These are phyloP conservation scores for Penicillium macrosclerotiorum DNA, from an alignment of 495 filamentous ascomycete species.

Conservation along the genomic window DNA sequence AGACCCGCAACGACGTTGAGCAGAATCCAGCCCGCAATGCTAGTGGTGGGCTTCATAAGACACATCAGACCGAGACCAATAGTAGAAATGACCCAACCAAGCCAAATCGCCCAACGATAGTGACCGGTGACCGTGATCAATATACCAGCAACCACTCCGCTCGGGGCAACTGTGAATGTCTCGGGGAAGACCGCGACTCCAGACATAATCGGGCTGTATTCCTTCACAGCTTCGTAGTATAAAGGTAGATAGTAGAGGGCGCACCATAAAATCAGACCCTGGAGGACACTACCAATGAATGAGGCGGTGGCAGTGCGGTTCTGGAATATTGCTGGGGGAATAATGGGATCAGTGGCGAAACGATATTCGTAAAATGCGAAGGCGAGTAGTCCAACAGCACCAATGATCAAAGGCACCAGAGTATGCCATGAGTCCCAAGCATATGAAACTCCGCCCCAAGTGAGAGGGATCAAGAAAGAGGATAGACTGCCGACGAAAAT, in stretches of 20 bases:
- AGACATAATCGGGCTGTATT: slow-evolving; percentile 43
- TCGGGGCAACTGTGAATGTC: slow-evolving; percentile 51
- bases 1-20: slow-evolving; percentile 47
- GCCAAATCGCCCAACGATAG: slow-evolving; percentile 52
- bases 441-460: slow-evolving; percentile 52
- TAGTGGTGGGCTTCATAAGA: slow-evolving; percentile 44
- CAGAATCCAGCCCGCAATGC: slow-evolving; percentile 43
- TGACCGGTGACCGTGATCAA: slow-evolving; percentile 42
- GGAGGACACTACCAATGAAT: slow-evolving; percentile 42
- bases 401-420: slow-evolving; percentile 57
- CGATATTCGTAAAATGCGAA: slow-evolving; percentile 50
- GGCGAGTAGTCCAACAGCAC: slow-evolving; percentile 41
- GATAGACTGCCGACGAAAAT: slow-evolving; percentile 53
- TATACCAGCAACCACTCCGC: slow-evolving; percentile 48
- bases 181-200: slow-evolving; percentile 47
- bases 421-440: slow-evolving; percentile 50
- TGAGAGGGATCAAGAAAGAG: slow-evolving; percentile 48
- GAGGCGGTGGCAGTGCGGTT: slow-evolving; percentile 46
- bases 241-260: slow-evolving; percentile 49
- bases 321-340: slow-evolving; percentile 46
- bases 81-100: slow-evolving; percentile 50
- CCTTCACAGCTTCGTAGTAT: slow-evolving; percentile 54
- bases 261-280: slow-evolving; percentile 51
- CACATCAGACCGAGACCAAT: slow-evolving; percentile 46
- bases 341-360: slow-evolving; percentile 46